These are phyloP conservation scores for Blastocystis sp. DNA, from an alignment of 352 stramenopile genomes.

Conservation along the genomic window DNA sequence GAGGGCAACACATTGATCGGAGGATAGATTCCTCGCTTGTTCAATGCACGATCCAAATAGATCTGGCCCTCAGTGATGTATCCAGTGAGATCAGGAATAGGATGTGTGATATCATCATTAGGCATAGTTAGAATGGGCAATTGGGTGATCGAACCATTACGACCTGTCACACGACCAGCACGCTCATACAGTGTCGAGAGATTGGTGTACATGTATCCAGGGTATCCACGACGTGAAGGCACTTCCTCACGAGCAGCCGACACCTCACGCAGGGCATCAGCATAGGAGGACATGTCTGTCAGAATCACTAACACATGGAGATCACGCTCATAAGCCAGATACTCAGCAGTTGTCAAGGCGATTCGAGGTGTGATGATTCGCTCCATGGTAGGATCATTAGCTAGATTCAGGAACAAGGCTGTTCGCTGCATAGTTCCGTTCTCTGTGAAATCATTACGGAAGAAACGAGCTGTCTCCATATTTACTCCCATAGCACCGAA, in stretches of 20 bases:
- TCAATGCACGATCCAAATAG: constrained; percentile 93
- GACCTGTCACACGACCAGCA: constrained; percentile 90
- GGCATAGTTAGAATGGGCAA: constrained; percentile 98
- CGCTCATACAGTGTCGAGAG: constrained; percentile 97
- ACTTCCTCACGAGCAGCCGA: constrained; percentile 89
- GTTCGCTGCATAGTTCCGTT: constrained; percentile 96
- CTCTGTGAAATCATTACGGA: constrained; percentile 74
- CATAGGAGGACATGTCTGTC: constrained; percentile 98
- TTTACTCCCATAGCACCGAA: constrained; percentile 99
- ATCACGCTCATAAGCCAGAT: constrained; percentile 97
- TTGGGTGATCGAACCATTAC: constrained; percentile 98
- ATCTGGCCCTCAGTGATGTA: constrained; percentile 99
- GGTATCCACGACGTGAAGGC: constrained; percentile 94
- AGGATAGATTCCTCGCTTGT: constrained; percentile 97
- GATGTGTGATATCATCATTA: constrained; percentile 99
- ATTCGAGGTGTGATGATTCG: constrained; percentile 98
- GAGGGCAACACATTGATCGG: constrained; percentile 98
- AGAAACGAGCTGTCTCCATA: constrained; percentile 95
- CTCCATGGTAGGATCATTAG: constrained; percentile 99
- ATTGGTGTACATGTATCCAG: constrained; percentile 99
- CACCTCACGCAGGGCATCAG: constrained; percentile 74
- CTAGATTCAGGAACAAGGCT: constrained; percentile 96
- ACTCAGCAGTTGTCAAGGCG: constrained; percentile 95
- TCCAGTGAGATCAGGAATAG: constrained; percentile 97
- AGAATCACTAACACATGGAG: constrained; percentile 98